Percentiles rank a stretch among this genome's conserved stretches.
Conservation (phyloP, 2,329 filamentous ascomycete genomes). For the Penicillium sp. region DNA sequence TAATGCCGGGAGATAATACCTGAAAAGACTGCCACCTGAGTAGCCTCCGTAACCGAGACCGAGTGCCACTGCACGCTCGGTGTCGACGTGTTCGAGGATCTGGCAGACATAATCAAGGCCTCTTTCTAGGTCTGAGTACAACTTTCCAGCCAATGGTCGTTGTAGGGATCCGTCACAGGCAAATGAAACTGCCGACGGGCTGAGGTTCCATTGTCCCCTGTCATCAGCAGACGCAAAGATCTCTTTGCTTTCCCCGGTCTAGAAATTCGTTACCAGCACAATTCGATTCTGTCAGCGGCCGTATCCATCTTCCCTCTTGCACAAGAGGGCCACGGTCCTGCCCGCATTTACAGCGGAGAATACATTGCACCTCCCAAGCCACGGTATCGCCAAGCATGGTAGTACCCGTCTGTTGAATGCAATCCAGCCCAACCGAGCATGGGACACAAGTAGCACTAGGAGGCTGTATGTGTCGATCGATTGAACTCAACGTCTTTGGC, state of each 20-base stretch:
- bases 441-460: conserved; percentile 43
- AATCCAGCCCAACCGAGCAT: conserved; percentile 40
- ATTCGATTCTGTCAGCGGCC: conserved; percentile 48
- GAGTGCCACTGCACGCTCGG: conserved; percentile 50
- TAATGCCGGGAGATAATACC: too few species aligned
- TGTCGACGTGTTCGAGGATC: conserved; percentile 53
- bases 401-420: conserved; percentile 25
- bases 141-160: conserved; percentile 52
- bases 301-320: conserved; percentile 44
- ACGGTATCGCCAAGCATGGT: conserved; percentile 24
- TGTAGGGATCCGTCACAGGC: conserved; percentile 42
- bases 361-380: conserved; percentile 40
- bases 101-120: conserved; percentile 52
- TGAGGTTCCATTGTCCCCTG: conserved; percentile 39
- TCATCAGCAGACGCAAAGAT: conserved; percentile 36
- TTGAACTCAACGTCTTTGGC: conserved; percentile 45
- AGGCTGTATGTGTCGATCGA: conserved; percentile 45
- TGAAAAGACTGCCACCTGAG: too few species aligned
- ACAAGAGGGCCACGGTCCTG: conserved; percentile 41
- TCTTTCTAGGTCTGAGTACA: conserved; percentile 55
- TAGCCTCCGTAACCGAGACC: conserved; percentile 59
- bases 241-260: conserved; percentile 37
- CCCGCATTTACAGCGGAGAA: conserved; percentile 43
- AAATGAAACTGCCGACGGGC: conserved; percentile 40
- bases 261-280: conserved; percentile 38